Conservation (phyloP, 164 flowering plant species). For the Protea cynaroides region DNA sequence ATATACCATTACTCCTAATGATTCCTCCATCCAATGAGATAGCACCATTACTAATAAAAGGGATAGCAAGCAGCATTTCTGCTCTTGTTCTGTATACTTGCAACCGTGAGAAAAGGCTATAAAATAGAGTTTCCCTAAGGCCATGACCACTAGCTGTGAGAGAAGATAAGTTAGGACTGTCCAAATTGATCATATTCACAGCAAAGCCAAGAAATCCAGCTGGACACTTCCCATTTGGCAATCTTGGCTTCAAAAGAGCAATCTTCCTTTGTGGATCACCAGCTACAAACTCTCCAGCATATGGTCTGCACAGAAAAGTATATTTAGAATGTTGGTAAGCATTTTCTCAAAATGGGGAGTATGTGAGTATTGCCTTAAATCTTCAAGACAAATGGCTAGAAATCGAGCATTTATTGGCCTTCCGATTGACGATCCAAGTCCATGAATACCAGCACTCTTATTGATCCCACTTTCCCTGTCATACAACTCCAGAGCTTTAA, state of each 20-base stretch:
- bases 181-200: slow-evolving; percentile 78
- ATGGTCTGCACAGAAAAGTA: slow-evolving; percentile 39
- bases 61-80: slow-evolving; percentile 66
- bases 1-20: slow-evolving; percentile 46
- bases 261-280: slow-evolving; percentile 77
- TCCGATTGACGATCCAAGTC: slow-evolving; percentile 46
- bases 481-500: slow-evolving; percentile 15
- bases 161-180: slow-evolving; percentile 31
- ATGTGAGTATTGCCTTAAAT: slow-evolving; percentile 42
- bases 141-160: slow-evolving; percentile 53
- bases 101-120: slow-evolving; percentile 58
- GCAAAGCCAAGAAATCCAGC: slow-evolving; percentile 89
- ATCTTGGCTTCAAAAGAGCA: slow-evolving; percentile 64
- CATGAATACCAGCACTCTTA: slow-evolving; percentile 13
- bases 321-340: background rate
- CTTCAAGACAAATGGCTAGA: slow-evolving; percentile 69
- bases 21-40: slow-evolving; percentile 91
- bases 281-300: slow-evolving; percentile 52
- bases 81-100: slow-evolving; percentile 74
- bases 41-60: slow-evolving; percentile 75
- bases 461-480: slow-evolving; percentile 10
- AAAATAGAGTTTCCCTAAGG: slow-evolving; percentile 83
- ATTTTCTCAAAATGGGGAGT: background rate
- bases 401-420: slow-evolving; percentile 54
- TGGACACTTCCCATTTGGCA: slow-evolving; percentile 70